phyloP scores from a whole-genome alignment of 2,329 filamentous ascomycete species.

The Ascochyta lentis region DNA sequence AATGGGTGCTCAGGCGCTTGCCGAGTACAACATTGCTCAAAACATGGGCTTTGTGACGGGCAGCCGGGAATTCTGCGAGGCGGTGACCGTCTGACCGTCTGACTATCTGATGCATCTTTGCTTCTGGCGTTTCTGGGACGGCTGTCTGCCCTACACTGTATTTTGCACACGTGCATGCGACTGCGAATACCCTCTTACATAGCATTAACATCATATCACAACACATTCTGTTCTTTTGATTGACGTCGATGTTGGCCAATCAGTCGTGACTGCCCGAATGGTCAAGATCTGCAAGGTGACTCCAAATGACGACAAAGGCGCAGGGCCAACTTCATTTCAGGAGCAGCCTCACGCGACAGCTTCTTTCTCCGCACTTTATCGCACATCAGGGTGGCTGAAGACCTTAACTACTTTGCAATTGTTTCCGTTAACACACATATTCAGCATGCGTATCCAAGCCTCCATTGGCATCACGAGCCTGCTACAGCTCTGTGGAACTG shows the following conservation, averaged over 20 bases:
- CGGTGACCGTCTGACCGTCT: conserved; percentile 11
- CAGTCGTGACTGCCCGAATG: conserved; percentile 14
- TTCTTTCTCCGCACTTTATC: neutral
- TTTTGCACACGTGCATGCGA: conserved; percentile 8
- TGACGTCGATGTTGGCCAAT: conserved; percentile 18
- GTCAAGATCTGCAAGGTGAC: conserved; percentile 35
- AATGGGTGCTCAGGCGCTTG: conserved; percentile 48
- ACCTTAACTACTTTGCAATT: no score
- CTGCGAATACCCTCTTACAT: conserved; percentile 21
- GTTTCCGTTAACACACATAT: neutral
- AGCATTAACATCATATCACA: conserved; percentile 1
- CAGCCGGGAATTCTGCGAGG: conserved; percentile 42
- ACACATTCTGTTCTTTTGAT: neutral
- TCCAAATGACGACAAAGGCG: conserved; percentile 36
- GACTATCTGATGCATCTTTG: neutral
- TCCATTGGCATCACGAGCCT: conserved; percentile 20
- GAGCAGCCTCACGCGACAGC: conserved; percentile 25
- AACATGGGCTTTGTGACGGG: conserved; percentile 54
- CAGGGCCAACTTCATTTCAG: conserved; percentile 18
- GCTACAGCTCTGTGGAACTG: conserved; percentile 24
- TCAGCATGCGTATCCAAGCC: conserved; percentile 25
- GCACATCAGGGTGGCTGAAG: neutral
- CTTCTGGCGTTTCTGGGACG: conserved; percentile 6
- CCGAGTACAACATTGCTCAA: conserved; percentile 51
- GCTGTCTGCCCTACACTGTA: conserved; percentile 2